Evolutionary conservation across 805 yeast species (phyloP).

Genomic region (Ogataea zsoltii): DNA sequence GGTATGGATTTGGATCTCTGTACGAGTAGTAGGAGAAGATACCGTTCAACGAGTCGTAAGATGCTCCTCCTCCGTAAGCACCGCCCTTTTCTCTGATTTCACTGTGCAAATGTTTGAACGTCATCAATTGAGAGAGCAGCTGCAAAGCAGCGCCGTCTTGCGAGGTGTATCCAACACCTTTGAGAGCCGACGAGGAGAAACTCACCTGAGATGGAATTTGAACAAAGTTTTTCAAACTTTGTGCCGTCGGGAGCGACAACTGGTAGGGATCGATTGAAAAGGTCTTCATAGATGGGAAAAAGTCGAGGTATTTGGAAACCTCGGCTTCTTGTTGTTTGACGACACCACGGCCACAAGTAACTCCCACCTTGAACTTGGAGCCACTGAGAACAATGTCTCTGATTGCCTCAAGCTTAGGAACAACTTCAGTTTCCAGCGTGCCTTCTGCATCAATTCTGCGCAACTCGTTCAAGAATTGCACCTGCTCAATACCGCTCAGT

Average conservation of each 20-base stretch:
- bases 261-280: constrained; percentile 19
- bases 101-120: constrained; percentile 82
- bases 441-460: constrained; percentile 53
- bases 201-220: constrained; percentile 87
- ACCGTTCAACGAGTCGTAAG: constrained; percentile 80
- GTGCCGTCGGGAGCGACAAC: background rate
- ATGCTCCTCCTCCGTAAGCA: constrained; percentile 96
- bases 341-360: constrained; percentile 57
- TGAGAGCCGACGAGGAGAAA: constrained; percentile 67
- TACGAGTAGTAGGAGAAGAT: constrained; percentile 81
- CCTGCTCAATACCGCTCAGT: constrained; percentile 75
- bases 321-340: constrained; percentile 38
- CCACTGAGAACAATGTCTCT: constrained; percentile 45
- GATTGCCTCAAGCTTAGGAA: constrained; percentile 63
- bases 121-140: constrained; percentile 73
- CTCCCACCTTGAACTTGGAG: constrained; percentile 48
- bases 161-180: constrained; percentile 66
- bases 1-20: constrained; percentile 86
- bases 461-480: constrained; percentile 65
- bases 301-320: constrained; percentile 34
- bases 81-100: constrained; percentile 96
- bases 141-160: constrained; percentile 85
- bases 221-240: constrained; percentile 45
- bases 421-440: constrained; percentile 51
- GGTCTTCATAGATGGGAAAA: constrained; percentile 7